Conservation (phyloP, 805 yeast species). For the Kuraishia piskuri region DNA sequence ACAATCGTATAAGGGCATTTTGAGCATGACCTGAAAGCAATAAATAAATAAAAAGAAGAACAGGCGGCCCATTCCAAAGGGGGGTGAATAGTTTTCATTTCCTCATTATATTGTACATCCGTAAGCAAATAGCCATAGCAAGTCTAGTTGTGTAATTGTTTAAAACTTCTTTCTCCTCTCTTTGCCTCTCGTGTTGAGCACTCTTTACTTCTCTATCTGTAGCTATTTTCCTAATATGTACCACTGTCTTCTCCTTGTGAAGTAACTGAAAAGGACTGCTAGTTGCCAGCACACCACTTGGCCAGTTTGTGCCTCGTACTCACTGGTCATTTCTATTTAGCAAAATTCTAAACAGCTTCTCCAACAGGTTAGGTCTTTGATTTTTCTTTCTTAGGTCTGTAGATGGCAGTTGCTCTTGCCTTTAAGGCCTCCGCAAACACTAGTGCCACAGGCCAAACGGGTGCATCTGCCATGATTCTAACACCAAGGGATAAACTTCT, state of each 20-base stretch:
- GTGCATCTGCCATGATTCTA: constrained; percentile 73
- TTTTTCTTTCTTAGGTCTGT: constrained; percentile 3
- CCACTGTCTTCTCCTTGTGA: no score
- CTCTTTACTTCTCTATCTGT: background rate
- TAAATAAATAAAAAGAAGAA: no score
- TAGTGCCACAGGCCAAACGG: constrained; percentile 78
- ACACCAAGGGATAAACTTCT: constrained; percentile 64
- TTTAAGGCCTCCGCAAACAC: constrained; percentile 75
- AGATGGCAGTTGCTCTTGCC: constrained; percentile 43
- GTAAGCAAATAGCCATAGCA: background rate
- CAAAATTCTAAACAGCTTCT: background rate
- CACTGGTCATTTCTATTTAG: no score
- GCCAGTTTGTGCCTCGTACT: no score
- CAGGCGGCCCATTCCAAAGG: background rate
- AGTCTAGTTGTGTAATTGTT: background rate
- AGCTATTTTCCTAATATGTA: no score
- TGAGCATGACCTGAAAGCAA: background rate
- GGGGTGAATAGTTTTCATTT: background rate
- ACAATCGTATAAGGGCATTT: background rate
- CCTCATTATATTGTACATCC: background rate
- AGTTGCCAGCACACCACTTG: no score
- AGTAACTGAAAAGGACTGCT: no score
- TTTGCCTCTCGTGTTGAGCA: background rate
- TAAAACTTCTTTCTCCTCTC: background rate
- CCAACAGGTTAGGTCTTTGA: no score